Conservation (phyloP, 2,329 filamentous ascomycete species). For the Trichoderma lentiforme region DNA sequence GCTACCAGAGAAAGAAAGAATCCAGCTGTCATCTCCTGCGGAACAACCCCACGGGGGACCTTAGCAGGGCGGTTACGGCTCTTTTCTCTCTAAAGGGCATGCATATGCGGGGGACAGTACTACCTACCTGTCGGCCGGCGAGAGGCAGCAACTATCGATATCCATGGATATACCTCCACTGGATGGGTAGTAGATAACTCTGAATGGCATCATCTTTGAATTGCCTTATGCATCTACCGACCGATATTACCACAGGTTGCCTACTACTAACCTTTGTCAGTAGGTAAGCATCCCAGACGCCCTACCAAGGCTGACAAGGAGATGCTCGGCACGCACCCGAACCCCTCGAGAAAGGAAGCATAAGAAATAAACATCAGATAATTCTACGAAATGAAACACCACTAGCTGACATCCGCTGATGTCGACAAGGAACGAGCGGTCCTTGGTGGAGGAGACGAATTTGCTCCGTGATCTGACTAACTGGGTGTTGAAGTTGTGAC, state of each 20-base stretch:
- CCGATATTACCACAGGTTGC: neutral
- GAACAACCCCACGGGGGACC: neutral
- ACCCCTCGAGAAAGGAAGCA: neutral
- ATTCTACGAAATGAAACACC: neutral
- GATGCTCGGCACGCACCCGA: neutral
- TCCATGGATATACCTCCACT: neutral
- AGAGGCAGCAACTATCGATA: neutral
- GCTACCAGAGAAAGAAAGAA: neutral
- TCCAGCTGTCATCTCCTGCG: neutral
- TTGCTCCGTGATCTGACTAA: neutral
- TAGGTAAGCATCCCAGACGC: neutral
- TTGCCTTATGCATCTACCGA: neutral
- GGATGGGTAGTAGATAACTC: neutral
- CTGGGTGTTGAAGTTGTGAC: neutral
- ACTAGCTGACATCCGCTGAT: neutral
- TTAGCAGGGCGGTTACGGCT: neutral
- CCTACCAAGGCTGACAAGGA: neutral
- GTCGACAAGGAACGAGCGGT: neutral
- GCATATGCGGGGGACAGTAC: neutral
- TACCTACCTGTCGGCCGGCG: neutral
- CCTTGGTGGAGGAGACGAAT: neutral
- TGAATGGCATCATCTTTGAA: neutral
- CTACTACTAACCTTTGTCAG: neutral
- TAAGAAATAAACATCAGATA: neutral
- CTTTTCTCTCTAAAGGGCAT: neutral